Evolutionary conservation across 768 basidiomycete genomes (phyloP), one percentile per base, ranked within the genome.

Genomic region (Suillus cothurnatus): DNA sequence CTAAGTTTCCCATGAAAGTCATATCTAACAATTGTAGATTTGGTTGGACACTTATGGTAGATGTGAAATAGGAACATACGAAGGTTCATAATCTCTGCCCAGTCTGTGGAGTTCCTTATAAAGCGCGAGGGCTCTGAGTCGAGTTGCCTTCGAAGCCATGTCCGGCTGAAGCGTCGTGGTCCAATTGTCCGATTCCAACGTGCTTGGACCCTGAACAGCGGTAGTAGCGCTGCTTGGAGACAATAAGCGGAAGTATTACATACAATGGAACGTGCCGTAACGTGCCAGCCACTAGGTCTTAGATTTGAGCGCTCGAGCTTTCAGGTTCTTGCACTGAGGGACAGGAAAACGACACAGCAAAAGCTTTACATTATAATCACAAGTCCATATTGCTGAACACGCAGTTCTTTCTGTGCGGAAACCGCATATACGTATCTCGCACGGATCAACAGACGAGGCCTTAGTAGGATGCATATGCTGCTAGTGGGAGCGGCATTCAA

Each of bases 101-200:
- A 95, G 84, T 63, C 91, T 82, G 68, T 90, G 88, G 9, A 95
- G 83, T 72, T 94, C 91, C 72, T 94, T 95, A 81, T 94, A 95
- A 36, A 94, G 78, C 0, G 87, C 82, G 8, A 93, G 77, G 1
- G 87, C 91, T 41, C 91, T 85, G 50, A 86, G 75, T 31, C 92
- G 86, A 52, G 85, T 83, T 23, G 81, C 75, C 64, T 78, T 82
- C 70, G 75, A 78, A 67, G 83, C 80, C 86, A 88, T 88, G 31
- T 53, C 31, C 32, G 31, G 50, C 34, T 15, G 26, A 38, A 64
- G 26, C 26, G 26, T 39, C 11, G 38, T 58, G 17, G 23, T 38
- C n/a, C 14, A 36, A 49, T 15, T 26, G 47, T 26, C n/a, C 2
- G n/a, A 57, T 4, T 21, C 28, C 50, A 52, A 52, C 28, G 52